Conservation (phyloP, 208 protist species). For the Leishmania arabica region DNA sequence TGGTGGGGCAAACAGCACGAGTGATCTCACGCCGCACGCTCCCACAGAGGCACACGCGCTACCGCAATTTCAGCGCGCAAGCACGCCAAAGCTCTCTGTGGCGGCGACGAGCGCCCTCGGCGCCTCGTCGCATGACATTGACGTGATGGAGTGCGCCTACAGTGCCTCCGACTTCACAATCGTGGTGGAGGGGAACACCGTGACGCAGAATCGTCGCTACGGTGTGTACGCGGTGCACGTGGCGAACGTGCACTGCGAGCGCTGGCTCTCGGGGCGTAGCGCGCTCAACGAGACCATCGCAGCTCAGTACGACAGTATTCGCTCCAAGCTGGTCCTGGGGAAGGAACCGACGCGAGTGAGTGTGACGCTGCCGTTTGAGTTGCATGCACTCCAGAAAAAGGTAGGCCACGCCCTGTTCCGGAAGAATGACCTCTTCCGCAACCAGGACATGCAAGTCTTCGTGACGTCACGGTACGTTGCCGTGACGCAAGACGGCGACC, state of each 20-base stretch:
- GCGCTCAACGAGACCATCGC: slow-evolving; percentile 40
- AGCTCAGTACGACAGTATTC: slow-evolving; percentile 46
- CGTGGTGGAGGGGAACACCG: slow-evolving; percentile 64
- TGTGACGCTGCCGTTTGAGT: slow-evolving; percentile 36
- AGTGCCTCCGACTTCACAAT: slow-evolving; percentile 31
- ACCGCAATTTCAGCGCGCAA: not conserved
- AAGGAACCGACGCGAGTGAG: slow-evolving; percentile 11
- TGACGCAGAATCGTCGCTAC: slow-evolving; percentile 45
- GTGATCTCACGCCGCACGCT: not conserved
- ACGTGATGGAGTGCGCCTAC: slow-evolving; percentile 19
- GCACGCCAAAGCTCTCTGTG: not conserved
- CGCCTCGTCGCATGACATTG: not conserved
- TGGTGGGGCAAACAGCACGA: not conserved
- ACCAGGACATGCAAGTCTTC: slow-evolving; percentile 46
- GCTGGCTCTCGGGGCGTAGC: slow-evolving; percentile 30
- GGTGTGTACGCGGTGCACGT: slow-evolving; percentile 77
- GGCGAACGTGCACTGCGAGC: slow-evolving; percentile 50
- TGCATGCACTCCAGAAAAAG: slow-evolving; percentile 36
- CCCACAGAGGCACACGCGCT: not conserved
- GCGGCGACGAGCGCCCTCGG: not conserved
- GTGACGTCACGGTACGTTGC: slow-evolving; percentile 76
- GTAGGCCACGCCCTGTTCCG: slow-evolving; percentile 52
- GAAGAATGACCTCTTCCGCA: slow-evolving; percentile 68
- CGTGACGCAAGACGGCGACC: slow-evolving; percentile 36
- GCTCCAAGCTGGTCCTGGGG: slow-evolving; percentile 42